phyloP scores from a whole-genome alignment of 768 basidiomycete species.

The Tulasnella sp. region DNA sequence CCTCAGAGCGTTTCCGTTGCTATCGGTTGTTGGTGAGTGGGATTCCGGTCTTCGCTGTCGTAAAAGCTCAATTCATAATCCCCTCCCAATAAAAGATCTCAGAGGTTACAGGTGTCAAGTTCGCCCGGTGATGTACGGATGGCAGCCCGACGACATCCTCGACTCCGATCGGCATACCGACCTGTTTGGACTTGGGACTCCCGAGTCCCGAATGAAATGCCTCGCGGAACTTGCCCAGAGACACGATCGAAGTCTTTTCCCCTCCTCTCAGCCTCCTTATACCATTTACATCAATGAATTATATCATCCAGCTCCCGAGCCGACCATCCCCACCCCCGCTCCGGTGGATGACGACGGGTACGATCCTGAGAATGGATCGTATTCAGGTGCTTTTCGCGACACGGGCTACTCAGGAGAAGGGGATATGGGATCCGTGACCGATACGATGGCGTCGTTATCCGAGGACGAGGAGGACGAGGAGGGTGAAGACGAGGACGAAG shows the following conservation, averaged over 20 bases:
- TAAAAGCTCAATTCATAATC: too few species aligned
- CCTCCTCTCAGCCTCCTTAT: background rate
- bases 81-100: background rate
- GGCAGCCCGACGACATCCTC: background rate
- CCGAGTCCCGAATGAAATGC: background rate
- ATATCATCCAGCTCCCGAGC: background rate
- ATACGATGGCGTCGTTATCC: too few species aligned
- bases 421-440: too few species aligned
- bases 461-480: too few species aligned
- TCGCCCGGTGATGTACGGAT: background rate
- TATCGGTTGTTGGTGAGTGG: constrained; percentile 54
- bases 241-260: background rate
- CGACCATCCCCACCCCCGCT: too few species aligned
- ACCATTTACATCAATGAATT: background rate
- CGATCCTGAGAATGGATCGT: too few species aligned
- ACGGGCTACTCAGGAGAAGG: too few species aligned
- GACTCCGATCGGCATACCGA: background rate
- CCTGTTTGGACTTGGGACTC: background rate
- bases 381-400: too few species aligned
- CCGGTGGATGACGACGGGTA: too few species aligned
- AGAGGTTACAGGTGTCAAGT: background rate
- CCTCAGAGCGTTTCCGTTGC: constrained; percentile 42
- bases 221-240: background rate
- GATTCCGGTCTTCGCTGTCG: too few species aligned
- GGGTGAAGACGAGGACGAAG: too few species aligned